A percentile compares a stretch with the other conserved stretches of the same genome.
Conservation (phyloP, 129 eudicot species). For the Flaveria linearis region DNA sequence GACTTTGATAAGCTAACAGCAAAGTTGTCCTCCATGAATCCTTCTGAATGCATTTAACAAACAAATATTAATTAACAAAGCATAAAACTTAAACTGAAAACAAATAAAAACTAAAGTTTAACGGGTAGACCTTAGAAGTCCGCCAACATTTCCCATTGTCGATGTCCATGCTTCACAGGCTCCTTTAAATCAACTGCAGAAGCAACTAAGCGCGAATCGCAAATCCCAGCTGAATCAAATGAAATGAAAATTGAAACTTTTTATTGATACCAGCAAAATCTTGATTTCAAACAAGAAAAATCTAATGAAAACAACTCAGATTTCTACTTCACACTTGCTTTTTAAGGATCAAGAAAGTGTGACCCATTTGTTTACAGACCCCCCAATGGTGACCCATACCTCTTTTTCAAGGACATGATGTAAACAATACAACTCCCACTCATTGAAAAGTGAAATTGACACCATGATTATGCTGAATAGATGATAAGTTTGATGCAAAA, state of each 20-base stretch:
- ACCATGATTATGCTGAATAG: slow-evolving; percentile 26
- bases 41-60: slow-evolving; percentile 41
- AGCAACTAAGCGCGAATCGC: slow-evolving; percentile 22
- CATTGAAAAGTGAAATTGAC: slow-evolving; percentile 30
- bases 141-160: slow-evolving; percentile 54
- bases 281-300: slow-evolving; percentile 18
- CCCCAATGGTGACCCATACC: slow-evolving; percentile 42
- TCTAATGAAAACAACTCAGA: slow-evolving; percentile 20
- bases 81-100: not conserved
- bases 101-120: slow-evolving; percentile 11
- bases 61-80: not conserved
- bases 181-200: not conserved
- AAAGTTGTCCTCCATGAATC: slow-evolving; percentile 75
- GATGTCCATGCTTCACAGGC: slow-evolving; percentile 52
- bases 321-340: slow-evolving; percentile 32
- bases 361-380: slow-evolving; percentile 38
- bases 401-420: slow-evolving; percentile 20
- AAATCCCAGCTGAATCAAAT: slow-evolving; percentile 45
- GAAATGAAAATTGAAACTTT: slow-evolving; percentile 16
- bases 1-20: slow-evolving; percentile 79
- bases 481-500: slow-evolving; percentile 25
- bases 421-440: slow-evolving; percentile 22
- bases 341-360: slow-evolving; percentile 33
- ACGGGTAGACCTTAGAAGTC: slow-evolving; percentile 45
- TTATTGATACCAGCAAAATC: slow-evolving; percentile 5